Percentiles rank a stretch among this genome's conserved stretches.
Evolutionary conservation across 2,329 filamentous ascomycete genomes (phyloP).

Genomic region (Colletotrichum shisoi): DNA sequence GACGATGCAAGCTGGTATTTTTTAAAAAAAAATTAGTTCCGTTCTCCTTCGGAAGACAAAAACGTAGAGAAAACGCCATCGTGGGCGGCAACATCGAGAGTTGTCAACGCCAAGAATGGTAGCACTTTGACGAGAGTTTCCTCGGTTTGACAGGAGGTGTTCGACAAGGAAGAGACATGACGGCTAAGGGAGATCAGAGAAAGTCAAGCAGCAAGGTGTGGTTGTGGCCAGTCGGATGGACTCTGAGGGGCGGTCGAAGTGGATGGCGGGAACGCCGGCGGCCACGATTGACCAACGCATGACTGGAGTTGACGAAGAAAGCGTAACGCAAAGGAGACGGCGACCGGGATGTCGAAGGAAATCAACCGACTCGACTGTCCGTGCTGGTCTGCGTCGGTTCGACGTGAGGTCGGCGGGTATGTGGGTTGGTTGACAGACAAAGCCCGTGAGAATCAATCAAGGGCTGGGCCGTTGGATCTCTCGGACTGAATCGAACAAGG

Average conservation of each 20-base stretch:
- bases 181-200: constrained; percentile 24
- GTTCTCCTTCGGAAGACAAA: neutral
- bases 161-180: constrained; percentile 21
- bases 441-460: constrained; percentile 20
- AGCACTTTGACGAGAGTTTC: constrained; percentile 24
- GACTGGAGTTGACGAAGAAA: neutral
- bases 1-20: neutral
- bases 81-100: neutral
- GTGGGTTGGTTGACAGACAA: neutral
- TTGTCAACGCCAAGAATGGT: constrained; percentile 11
- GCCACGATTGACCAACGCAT: neutral
- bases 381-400: constrained; percentile 3
- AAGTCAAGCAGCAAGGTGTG: constrained; percentile 19
- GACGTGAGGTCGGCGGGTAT: constrained; percentile 2
- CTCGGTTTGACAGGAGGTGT: constrained; percentile 28
- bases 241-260: constrained; percentile 8
- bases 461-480: constrained; percentile 6
- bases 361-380: constrained; percentile 15
- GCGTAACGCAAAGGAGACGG: neutral
- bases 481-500: constrained; percentile 13
- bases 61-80: neutral
- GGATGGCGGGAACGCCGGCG: constrained; percentile 11
- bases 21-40: no score
- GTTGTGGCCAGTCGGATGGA: constrained; percentile 17
- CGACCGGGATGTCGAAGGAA: constrained; percentile 5